Evolutionary conservation across 2,329 filamentous ascomycete genomes (phyloP), one percentile per base, ranked within the genome.

Genomic region (Aspergillus caelatus): DNA sequence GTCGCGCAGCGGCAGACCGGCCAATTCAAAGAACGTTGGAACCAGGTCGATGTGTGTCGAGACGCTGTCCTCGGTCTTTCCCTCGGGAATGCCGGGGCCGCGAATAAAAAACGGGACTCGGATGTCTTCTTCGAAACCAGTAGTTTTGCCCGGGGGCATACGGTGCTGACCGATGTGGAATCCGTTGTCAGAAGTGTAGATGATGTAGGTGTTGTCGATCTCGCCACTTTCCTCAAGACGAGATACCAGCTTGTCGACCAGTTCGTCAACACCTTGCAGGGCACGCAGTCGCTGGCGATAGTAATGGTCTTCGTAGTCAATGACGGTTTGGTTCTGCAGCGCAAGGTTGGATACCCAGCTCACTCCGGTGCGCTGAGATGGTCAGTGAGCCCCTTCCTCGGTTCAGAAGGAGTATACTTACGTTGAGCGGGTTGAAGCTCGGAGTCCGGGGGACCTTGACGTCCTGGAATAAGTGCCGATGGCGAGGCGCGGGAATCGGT

Each of bases 31-130:
- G 11, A 90, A 73, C 0, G 88, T 90, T 0, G 88, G 88, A 0
- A 85, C 86, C 2, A 91, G 75, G 67, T 90, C 88, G 3, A 88
- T 88, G 64, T 91, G 89, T 0, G 86, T 85, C 0, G 86, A 89
- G 2, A 87, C 83, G 5, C 81, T 72, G 26, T 83, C 74, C 3
- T 78, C 75, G 0, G 74, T 76, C 9, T 78, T 67, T 1, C 81
- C 82, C 12, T 73, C 67, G 0, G 81, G 74, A 2, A 89, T 75
- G 0, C 85, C 84, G 0, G 88, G 87, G 0, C 88, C 88, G 11
- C 87, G 81, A 21, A 90, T 81, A 41, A 87, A 80, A 5, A 89
- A 79, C 0, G 87, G 86, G 0, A 89, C 83, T 2, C 86, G 83
- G 63, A 88, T 84, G 63, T 88, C 86, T 57, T 86, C 84, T 41